Evolutionary conservation across 352 stramenopile species (phyloP).

Genomic region (Phytopythium aichiense): DNA sequence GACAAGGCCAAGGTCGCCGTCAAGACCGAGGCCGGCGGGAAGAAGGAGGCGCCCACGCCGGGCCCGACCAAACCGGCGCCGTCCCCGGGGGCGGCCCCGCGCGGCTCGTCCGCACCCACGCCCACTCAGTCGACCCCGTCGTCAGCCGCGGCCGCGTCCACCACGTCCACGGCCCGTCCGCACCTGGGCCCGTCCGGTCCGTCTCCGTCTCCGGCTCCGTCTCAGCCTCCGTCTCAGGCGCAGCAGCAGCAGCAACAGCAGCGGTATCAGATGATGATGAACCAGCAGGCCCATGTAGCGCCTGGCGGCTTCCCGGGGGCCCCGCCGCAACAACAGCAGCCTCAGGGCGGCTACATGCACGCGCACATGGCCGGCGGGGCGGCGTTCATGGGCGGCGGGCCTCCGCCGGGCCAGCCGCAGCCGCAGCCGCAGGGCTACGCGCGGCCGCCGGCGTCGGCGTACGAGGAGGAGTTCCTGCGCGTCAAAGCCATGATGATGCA

Average conservation of each 20-base stretch:
- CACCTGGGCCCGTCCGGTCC: slow-evolving; percentile 39
- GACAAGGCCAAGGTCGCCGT: slow-evolving; percentile 27
- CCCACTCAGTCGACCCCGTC: slow-evolving; percentile 1
- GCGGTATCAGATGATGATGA: slow-evolving; percentile 78
- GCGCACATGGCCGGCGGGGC: slow-evolving; percentile 30
- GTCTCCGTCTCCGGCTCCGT: not conserved
- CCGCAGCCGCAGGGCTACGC: slow-evolving; percentile 42
- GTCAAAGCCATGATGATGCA: slow-evolving; percentile 90
- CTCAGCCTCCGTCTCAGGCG: slow-evolving; percentile 23
- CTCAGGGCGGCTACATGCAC: slow-evolving; percentile 40
- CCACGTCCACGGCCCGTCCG: slow-evolving; percentile 57
- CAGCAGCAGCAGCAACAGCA: slow-evolving; percentile 41
- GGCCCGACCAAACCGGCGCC: slow-evolving; percentile 3
- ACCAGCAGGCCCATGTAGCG: slow-evolving; percentile 24
- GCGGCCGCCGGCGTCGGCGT: slow-evolving; percentile 57
- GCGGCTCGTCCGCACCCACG: not conserved
- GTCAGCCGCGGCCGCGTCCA: slow-evolving; percentile 14
- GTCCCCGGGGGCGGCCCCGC: slow-evolving; percentile 6
- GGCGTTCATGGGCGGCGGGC: slow-evolving; percentile 53
- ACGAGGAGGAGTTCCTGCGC: slow-evolving; percentile 84
- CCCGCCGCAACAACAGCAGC: slow-evolving; percentile 28
- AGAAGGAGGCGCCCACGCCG: slow-evolving; percentile 15
- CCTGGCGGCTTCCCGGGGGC: slow-evolving; percentile 35
- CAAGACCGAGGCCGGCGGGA: slow-evolving; percentile 23
- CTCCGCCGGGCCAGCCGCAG: slow-evolving; percentile 9